A percentile compares a stretch with the other conserved stretches of the same genome.
Conservation (phyloP, 371 early-diverging fungal species). For the Lichtheimia corymbifera region DNA sequence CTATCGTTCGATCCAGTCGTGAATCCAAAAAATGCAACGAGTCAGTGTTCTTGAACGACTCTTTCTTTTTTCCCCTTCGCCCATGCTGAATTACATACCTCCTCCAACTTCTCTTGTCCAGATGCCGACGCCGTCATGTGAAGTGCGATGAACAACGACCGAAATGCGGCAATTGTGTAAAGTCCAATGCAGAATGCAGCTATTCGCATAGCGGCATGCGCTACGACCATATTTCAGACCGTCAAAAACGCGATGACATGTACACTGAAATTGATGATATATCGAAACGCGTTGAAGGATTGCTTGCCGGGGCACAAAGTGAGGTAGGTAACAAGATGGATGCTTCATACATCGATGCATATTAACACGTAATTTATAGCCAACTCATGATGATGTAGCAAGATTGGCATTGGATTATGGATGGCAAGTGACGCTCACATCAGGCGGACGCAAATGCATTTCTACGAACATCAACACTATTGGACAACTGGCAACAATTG, state of each 20-base stretch:
- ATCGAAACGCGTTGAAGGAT: constrained; percentile 20
- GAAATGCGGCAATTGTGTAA: constrained; percentile 23
- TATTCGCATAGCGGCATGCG: constrained; percentile 26
- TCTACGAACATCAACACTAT: constrained; percentile 23
- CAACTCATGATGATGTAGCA: constrained; percentile 20
- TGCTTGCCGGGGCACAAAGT: constrained; percentile 14
- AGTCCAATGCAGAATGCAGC: constrained; percentile 24
- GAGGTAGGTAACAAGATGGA: constrained; percentile 6
- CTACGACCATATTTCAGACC: constrained; percentile 25
- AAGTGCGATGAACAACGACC: constrained; percentile 27
- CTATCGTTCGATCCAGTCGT: constrained; percentile 15
- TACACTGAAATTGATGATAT: constrained; percentile 30
- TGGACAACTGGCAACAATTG: constrained; percentile 20
- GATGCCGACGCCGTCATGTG: constrained; percentile 30
- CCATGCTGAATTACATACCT: neutral
- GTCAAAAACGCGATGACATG: constrained; percentile 26
- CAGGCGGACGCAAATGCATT: constrained; percentile 23
- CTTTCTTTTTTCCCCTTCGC: neutral
- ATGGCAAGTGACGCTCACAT: constrained; percentile 19
- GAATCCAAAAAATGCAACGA: constrained; percentile 30
- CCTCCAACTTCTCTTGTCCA: constrained; percentile 2
- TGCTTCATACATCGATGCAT: neutral
- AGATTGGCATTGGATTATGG: constrained; percentile 24
- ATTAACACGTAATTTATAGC: constrained; percentile 9
- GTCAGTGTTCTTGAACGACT: constrained; percentile 8